Percentiles rank a stretch among this genome's conserved stretches.
phyloP scores from a whole-genome alignment of 306 rosid genomes.

The Gastrolobium villosum region DNA sequence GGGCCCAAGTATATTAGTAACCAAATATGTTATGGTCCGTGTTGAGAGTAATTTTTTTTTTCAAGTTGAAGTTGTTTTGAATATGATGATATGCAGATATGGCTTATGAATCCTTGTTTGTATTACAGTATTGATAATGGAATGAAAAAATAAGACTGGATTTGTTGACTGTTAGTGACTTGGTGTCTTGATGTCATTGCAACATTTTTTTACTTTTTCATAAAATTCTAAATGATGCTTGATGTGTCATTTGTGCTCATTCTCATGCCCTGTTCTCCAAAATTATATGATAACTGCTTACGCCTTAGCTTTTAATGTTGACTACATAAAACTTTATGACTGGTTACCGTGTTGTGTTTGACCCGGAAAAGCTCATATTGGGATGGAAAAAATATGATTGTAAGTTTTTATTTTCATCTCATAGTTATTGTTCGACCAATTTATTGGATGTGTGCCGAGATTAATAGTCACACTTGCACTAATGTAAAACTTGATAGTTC shows the following conservation, averaged over 20 bases:
- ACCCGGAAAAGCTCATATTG: slow-evolving; percentile 76
- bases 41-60: background rate
- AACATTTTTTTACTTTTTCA: background rate
- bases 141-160: background rate
- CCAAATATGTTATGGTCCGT: slow-evolving; percentile 16
- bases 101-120: slow-evolving; percentile 9
- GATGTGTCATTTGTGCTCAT: slow-evolving; percentile 18
- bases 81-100: background rate
- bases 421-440: slow-evolving; percentile 18
- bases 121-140: slow-evolving; percentile 10
- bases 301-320: slow-evolving; percentile 35
- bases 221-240: background rate
- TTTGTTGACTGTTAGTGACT: background rate
- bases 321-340: slow-evolving; percentile 94
- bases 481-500: too few relatives aligned
- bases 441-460: slow-evolving; percentile 20
- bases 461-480: slow-evolving; percentile 12
- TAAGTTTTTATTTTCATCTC: slow-evolving; percentile 58
- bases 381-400: too few relatives aligned
- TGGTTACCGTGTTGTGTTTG: slow-evolving; percentile 87
- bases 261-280: background rate
- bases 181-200: background rate
- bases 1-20: background rate
- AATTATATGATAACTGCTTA: slow-evolving; percentile 35
- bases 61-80: slow-evolving; percentile 25